Percentiles rank a stretch among this genome's conserved stretches.
Evolutionary conservation across 78 protist genomes (phyloP).

Genomic region (Trichosphaerium sp.): DNA sequence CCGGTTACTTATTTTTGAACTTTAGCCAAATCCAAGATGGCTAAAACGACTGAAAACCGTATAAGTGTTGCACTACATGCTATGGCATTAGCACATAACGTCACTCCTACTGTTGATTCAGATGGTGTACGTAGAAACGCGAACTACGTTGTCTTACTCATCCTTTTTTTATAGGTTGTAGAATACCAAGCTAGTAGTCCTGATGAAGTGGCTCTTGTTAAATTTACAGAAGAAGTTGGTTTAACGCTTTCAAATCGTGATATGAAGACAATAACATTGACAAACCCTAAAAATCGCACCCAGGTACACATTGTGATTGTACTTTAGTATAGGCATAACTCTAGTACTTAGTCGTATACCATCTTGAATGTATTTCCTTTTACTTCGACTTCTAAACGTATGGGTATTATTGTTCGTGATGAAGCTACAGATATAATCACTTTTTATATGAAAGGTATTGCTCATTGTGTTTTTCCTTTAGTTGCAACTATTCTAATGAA

Average conservation of each 20-base stretch:
- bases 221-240: conserved; percentile 76
- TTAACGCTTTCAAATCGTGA: conserved; percentile 56
- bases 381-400: conserved; percentile 86
- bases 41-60: too few relatives aligned
- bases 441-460: conserved; percentile 85
- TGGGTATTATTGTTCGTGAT: conserved; percentile 90
- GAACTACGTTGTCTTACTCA: too few relatives aligned
- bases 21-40: too few relatives aligned
- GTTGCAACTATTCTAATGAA: too few relatives aligned
- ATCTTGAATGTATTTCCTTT: conserved; percentile 86
- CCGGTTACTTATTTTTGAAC: too few relatives aligned
- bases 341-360: conserved; percentile 41
- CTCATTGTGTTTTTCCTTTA: too few relatives aligned
- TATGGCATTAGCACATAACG: conserved; percentile 96
- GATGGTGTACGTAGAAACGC: too few relatives aligned
- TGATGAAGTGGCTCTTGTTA: conserved; percentile 94
- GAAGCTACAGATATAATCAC: conserved; percentile 23
- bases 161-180: too few relatives aligned
- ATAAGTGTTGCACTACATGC: too few relatives aligned
- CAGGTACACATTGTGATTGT: too few relatives aligned
- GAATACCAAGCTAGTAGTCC: conserved; percentile 90
- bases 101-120: conserved; percentile 64
- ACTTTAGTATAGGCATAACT: not conserved
- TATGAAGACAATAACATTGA: conserved; percentile 25
- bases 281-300: too few relatives aligned